Evolutionary conservation across 2,329 filamentous ascomycete genomes (phyloP).

Genomic region (Fusarium sp.): DNA sequence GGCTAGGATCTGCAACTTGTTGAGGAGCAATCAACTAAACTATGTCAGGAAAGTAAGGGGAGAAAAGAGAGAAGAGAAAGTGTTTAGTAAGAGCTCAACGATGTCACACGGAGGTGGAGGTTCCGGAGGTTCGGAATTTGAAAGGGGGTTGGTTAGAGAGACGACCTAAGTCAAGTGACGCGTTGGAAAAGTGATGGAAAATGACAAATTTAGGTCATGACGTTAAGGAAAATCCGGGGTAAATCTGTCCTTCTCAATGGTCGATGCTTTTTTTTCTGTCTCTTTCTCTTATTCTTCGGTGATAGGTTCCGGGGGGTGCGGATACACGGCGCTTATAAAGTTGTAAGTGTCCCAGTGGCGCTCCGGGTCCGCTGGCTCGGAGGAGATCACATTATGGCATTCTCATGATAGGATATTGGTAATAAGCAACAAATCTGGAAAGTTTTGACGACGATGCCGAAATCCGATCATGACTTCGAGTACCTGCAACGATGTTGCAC

Average conservation of each 20-base stretch:
- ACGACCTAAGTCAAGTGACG: constrained; percentile 17
- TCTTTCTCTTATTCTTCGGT: constrained; percentile 1
- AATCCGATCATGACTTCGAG: background rate
- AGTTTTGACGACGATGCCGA: background rate
- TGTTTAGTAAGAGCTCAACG: background rate
- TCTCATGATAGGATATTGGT: background rate
- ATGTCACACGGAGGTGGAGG: constrained; percentile 24
- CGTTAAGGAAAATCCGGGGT: constrained; percentile 44
- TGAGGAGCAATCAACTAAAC: constrained; percentile 29
- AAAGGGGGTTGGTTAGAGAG: background rate
- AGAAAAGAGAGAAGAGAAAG: constrained; percentile 15
- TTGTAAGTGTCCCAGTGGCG: constrained; percentile 16
- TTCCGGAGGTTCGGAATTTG: constrained; percentile 27
- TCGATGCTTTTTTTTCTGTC: constrained; percentile 8
- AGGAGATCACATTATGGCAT: constrained; percentile 8
- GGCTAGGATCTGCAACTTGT: constrained; percentile 35
- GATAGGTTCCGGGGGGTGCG: constrained; percentile 29
- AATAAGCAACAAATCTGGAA: background rate
- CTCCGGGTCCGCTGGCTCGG: constrained; percentile 27
- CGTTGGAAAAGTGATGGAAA: constrained; percentile 20
- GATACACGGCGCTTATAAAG: constrained; percentile 30
- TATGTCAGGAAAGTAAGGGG: constrained; percentile 36
- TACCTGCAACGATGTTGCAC: constrained; percentile 7
- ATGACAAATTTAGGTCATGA: constrained; percentile 25
- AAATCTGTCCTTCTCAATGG: constrained; percentile 33